These are phyloP conservation scores for Eutypella sp. DNA, from an alignment of 2,329 filamentous ascomycete genomes.

Conservation along the genomic window DNA sequence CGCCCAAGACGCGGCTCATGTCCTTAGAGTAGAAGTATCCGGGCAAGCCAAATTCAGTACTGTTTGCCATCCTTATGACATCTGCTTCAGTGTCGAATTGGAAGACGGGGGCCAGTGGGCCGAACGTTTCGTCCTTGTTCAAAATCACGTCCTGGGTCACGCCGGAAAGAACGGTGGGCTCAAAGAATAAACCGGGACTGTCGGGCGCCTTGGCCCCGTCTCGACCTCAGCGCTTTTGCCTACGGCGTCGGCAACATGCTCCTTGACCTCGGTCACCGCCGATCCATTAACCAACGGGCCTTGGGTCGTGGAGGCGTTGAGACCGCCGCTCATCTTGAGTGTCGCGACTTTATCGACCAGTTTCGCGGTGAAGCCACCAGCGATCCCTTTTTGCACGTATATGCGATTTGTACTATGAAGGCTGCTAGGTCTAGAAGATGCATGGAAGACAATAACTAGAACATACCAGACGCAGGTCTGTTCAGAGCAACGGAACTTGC, in stretches of 20 bases:
- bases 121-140: slow-evolving; percentile 51
- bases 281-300: slow-evolving; percentile 77
- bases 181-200: slow-evolving; percentile 62
- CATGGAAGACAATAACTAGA: background rate
- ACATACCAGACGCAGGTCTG: slow-evolving; percentile 55
- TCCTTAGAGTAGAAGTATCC: slow-evolving; percentile 79
- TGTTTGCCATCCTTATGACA: slow-evolving; percentile 74
- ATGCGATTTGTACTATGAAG: slow-evolving; percentile 13
- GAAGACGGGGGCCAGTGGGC: slow-evolving; percentile 81
- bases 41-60: slow-evolving; percentile 74
- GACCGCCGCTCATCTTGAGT: slow-evolving; percentile 70
- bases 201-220: slow-evolving; percentile 67
- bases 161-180: slow-evolving; percentile 57
- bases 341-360: slow-evolving; percentile 63
- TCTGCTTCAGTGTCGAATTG: slow-evolving; percentile 80
- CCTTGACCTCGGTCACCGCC: slow-evolving; percentile 69
- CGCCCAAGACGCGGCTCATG: slow-evolving; percentile 48
- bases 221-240: slow-evolving; percentile 68
- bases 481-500: slow-evolving; percentile 28
- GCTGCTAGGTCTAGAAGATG: too few species aligned
- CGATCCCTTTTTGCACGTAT: slow-evolving; percentile 11
- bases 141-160: slow-evolving; percentile 70
- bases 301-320: slow-evolving; percentile 61
- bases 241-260: slow-evolving; percentile 71
- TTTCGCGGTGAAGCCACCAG: slow-evolving; percentile 58